phyloP scores from a whole-genome alignment of 139 green algal species.

The Astrephomene gubernaculifera region DNA sequence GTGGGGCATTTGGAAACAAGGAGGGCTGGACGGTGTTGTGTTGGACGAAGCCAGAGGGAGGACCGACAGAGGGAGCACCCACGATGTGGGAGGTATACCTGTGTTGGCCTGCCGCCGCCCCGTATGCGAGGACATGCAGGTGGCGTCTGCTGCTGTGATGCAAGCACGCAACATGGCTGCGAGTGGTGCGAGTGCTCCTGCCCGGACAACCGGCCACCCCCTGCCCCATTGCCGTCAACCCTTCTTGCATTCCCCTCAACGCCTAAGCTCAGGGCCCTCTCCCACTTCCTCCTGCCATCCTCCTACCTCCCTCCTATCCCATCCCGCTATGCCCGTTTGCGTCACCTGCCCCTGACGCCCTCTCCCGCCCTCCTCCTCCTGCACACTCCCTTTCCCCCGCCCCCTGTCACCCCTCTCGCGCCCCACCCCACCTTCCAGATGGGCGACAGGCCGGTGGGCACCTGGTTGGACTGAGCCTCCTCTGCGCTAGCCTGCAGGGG shows the following conservation, averaged over 20 bases:
- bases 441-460: constrained; percentile 21
- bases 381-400: background rate
- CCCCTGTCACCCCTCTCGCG: background rate
- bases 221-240: too few relatives aligned
- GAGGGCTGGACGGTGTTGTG: background rate
- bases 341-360: background rate
- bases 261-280: background rate
- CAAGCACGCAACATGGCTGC: too few relatives aligned
- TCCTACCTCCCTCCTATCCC: background rate
- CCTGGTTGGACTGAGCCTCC: background rate
- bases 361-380: background rate
- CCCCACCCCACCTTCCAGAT: constrained; percentile 48
- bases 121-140: too few relatives aligned
- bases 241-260: background rate
- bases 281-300: background rate
- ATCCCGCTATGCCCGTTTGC: background rate
- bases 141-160: too few relatives aligned
- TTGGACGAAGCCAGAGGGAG: background rate
- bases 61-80: too few relatives aligned
- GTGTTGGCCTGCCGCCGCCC: too few relatives aligned
- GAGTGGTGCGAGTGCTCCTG: too few relatives aligned
- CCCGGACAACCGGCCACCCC: too few relatives aligned
- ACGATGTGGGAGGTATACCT: too few relatives aligned
- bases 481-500: constrained; percentile 12
- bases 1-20: background rate